These are phyloP conservation scores for Canna indica DNA, from an alignment of 176 grass and related monocot genomes.

Conservation along the genomic window DNA sequence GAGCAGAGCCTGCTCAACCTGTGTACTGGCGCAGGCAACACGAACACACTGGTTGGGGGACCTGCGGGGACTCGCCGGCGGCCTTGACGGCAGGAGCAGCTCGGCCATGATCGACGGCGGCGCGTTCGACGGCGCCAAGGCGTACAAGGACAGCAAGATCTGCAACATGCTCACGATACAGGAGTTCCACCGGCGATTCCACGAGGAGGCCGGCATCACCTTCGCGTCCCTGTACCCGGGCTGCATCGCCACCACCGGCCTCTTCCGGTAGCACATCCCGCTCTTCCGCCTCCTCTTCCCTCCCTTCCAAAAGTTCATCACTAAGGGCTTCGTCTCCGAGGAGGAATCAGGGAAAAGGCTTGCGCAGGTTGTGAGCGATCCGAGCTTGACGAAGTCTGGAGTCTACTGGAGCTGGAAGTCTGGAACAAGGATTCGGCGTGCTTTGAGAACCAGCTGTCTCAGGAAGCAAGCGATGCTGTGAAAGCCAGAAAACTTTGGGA, in stretches of 20 bases:
- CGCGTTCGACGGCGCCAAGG: constrained; percentile 80
- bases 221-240: constrained; percentile 79
- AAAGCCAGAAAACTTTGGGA: constrained; percentile 80
- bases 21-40: constrained; percentile 31
- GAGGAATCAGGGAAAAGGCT: constrained; percentile 72
- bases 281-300: constrained; percentile 63
- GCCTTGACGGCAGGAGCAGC: constrained; percentile 25
- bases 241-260: constrained; percentile 74
- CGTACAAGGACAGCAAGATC: constrained; percentile 98
- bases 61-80: constrained; percentile 44
- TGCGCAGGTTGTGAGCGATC: constrained; percentile 74
- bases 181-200: constrained; percentile 75
- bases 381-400: constrained; percentile 82
- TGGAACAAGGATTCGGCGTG: constrained; percentile 94
- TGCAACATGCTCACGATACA: constrained; percentile 99
- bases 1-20: no score
- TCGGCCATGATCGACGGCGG: constrained; percentile 88
- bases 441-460: constrained; percentile 77
- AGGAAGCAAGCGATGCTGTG: constrained; percentile 68
- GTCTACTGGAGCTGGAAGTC: constrained; percentile 99
- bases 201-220: constrained; percentile 80
- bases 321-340: constrained; percentile 77
- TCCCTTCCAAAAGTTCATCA: constrained; percentile 71
- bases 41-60: constrained; percentile 82
- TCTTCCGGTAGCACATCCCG: constrained; percentile 83